These are phyloP conservation scores for Thalassiosira pacifica DNA, from an alignment of 352 stramenopile species.

Conservation along the genomic window DNA sequence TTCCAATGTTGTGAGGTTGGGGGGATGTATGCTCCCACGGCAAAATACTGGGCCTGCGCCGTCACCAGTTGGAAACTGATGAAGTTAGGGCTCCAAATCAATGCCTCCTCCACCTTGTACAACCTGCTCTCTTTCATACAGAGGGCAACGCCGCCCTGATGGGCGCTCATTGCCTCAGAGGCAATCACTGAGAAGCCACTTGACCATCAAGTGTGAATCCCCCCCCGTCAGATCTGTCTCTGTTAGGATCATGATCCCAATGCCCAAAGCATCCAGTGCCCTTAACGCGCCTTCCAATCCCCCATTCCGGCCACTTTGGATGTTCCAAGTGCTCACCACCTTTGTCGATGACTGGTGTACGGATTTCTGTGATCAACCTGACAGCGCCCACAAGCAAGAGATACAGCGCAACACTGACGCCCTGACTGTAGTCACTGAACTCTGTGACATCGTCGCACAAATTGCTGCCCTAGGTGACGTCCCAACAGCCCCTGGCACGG, in stretches of 20 bases:
- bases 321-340: conserved; percentile 21
- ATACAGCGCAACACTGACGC: no score
- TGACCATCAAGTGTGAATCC: neutral
- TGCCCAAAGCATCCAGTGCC: neutral
- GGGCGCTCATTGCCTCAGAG: neutral
- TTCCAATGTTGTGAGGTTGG: neutral
- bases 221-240: conserved; percentile 14
- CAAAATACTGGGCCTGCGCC: neutral
- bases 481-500: no score
- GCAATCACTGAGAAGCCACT: neutral
- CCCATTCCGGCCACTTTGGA: conserved; percentile 5
- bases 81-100: neutral
- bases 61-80: neutral
- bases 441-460: no score
- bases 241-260: conserved; percentile 3
- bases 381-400: no score
- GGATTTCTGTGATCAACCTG: no score
- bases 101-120: neutral
- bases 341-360: no score
- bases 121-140: neutral
- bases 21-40: conserved; percentile 17
- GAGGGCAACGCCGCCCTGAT: conserved; percentile 9
- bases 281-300: neutral
- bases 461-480: no score
- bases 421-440: no score